These are phyloP conservation scores for Sextonia rubra DNA, from an alignment of 164 flowering plant species.

Conservation along the genomic window DNA sequence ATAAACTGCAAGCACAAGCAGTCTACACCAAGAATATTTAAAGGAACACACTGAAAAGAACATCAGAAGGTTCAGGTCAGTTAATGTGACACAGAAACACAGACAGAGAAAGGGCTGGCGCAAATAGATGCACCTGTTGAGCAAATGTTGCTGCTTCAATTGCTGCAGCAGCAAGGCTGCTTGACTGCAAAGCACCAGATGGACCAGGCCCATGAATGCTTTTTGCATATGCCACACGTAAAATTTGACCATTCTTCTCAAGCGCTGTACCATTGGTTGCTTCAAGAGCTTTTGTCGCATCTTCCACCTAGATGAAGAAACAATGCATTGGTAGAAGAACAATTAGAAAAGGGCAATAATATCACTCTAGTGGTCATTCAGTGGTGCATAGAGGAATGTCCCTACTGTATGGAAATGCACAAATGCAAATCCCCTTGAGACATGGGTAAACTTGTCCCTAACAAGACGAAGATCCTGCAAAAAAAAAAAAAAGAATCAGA, in stretches of 20 bases:
- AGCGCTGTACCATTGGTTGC: conserved; percentile 94
- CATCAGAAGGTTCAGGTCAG: not conserved
- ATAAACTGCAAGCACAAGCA: too few relatives aligned
- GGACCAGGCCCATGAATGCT: conserved; percentile 87
- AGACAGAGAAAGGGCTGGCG: not conserved
- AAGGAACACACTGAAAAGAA: not conserved
- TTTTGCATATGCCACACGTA: conserved; percentile 96
- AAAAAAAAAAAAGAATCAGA: not conserved
- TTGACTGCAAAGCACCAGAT: conserved; percentile 71
- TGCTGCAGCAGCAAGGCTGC: conserved; percentile 99
- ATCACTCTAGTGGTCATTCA: not conserved
- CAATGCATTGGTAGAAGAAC: not conserved
- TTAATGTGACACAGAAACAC: not conserved
- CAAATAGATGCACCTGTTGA: conserved; percentile 61
- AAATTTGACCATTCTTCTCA: conserved; percentile 91
- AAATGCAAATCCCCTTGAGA: conserved; percentile 99
- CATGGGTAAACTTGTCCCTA: conserved; percentile 97
- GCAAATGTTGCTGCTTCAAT: conserved; percentile 99
- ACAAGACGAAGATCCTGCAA: conserved; percentile 97
- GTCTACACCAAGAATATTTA: too few relatives aligned
- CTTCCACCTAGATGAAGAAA: conserved; percentile 62
- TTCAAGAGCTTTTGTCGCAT: conserved; percentile 91
- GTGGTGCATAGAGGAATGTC: not conserved
- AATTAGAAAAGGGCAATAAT: not conserved
- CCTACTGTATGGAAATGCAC: conserved; percentile 91